Evolutionary conservation across 495 filamentous ascomycete genomes (phyloP).

Genomic region (Tuber brumale): DNA sequence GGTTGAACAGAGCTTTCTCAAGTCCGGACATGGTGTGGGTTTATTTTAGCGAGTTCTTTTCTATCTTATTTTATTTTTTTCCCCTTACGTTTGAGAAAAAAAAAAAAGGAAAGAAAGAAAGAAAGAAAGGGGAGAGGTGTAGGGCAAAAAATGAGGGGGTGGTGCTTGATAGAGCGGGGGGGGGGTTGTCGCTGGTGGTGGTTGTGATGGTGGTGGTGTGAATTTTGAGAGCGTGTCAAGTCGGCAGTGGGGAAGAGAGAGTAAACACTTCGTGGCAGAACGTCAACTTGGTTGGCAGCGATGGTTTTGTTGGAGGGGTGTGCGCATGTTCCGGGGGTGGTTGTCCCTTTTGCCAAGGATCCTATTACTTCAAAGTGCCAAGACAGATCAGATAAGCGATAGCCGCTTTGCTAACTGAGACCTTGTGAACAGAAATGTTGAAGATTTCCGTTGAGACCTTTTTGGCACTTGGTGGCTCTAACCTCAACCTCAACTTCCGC

Average conservation of each 20-base stretch:
- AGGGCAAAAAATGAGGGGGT: conserved; percentile 2
- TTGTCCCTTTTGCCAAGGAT: not conserved
- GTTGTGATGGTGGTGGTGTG: not conserved
- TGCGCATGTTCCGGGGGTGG: not conserved
- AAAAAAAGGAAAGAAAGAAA: not conserved
- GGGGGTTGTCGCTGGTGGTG: not conserved
- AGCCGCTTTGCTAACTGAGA: not conserved
- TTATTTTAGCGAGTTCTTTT: not conserved
- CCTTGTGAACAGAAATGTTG: no score
- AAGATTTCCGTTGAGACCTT: not conserved
- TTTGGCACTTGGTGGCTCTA: not conserved
- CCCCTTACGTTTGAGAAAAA: not conserved
- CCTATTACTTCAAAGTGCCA: not conserved
- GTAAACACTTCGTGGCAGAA: conserved; percentile 6
- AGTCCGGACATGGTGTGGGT: conserved; percentile 53
- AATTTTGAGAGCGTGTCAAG: conserved; percentile 5
- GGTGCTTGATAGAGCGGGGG: not conserved
- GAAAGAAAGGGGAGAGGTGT: not conserved
- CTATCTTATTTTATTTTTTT: not conserved
- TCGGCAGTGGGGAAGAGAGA: not conserved
- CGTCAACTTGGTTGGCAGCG: conserved; percentile 2
- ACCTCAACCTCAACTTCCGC: not conserved
- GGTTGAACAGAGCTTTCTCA: conserved; percentile 60
- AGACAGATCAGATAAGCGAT: conserved; percentile 5
- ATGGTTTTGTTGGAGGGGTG: conserved; percentile 2